Evolutionary conservation across 129 eudicot species (phyloP), one percentile per base, ranked within the genome.

Genomic region (Cynara cardunculus): DNA sequence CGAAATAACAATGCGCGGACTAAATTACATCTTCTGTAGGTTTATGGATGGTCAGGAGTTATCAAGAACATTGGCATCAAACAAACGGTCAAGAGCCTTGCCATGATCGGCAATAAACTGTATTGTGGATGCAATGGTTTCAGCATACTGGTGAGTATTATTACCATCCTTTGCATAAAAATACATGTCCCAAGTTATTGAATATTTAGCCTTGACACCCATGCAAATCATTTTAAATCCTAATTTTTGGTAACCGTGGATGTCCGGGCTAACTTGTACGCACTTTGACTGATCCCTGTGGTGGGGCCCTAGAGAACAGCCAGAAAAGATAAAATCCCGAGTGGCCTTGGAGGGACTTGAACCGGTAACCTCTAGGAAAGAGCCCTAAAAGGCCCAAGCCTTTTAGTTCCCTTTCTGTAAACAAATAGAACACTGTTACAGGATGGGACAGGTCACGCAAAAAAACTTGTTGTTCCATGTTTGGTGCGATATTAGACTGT

Each of bases 51-150:
- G 97, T 88, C 97, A 32, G 96, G 97, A 28, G 87, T 78, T 25
- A 81, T 83, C 12, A 90, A 86, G 84, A 89, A 87, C 80, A 78
- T 92, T 7, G 87, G 86, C 84, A 85, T 92, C 90, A 90, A 85
- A 90, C 92, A 88, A 84, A 79, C 87, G 14, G 93, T 92, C 39
- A 92, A 86, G 80, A 76, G 97, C 77, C 77, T 92, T 9, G 88
- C 89, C 46, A 77, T 90, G 82, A 82, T 56, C 6, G 87, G 89
- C 7, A 84, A 83, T 82, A 92, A 84, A 81, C 83, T 92, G 72
- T 92, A 88, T 31, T 92, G 97, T 71, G 96, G 97, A 35, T 92
- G 97, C 89, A 84, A 86, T 76, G 88, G 89, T 84, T 87, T 73
- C 85, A 85, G 86, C 70, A 82, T 92, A 83, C 96, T 80, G 89